Percentiles rank a stretch among this genome's conserved stretches.
Conservation (phyloP, 176 grass and related monocot species). For the Raddia distichophylla region DNA sequence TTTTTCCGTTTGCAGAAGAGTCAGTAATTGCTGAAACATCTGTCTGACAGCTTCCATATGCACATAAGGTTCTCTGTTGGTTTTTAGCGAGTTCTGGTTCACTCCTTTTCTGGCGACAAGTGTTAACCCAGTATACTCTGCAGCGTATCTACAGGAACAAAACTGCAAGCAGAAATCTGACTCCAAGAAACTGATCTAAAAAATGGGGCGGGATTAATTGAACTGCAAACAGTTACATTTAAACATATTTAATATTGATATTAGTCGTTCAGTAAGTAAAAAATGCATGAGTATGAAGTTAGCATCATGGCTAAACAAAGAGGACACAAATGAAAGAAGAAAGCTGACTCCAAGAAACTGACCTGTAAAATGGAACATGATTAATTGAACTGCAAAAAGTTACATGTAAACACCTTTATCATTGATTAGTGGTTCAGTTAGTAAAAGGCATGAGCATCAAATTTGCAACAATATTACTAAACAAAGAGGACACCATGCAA, state of each 20-base stretch:
- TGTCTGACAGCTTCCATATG: too few species aligned
- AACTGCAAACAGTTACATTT: not conserved
- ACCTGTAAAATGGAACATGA: not conserved
- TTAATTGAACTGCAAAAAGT: not conserved
- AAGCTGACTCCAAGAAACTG: not conserved
- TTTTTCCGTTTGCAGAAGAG: not conserved
- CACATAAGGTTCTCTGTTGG: too few species aligned
- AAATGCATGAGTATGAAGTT: not conserved
- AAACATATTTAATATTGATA: not conserved
- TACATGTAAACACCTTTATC: not conserved
- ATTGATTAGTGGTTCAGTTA: not conserved
- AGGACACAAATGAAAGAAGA: not conserved
- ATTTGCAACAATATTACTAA: not conserved
- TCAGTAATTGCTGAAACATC: too few species aligned
- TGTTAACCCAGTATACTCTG: too few species aligned
- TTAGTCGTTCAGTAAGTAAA: not conserved
- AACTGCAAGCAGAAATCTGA: not conserved
- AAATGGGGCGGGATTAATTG: not conserved
- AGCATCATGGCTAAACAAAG: not conserved
- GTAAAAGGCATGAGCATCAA: not conserved
- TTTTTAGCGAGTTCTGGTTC: too few species aligned
- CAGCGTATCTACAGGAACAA: too few species aligned
- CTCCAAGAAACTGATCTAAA: not conserved
- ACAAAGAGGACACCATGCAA: not conserved
- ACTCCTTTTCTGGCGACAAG: too few species aligned